phyloP scores from a whole-genome alignment of 1,284 basidiomycete species.

The Ganoderma lucidum region DNA sequence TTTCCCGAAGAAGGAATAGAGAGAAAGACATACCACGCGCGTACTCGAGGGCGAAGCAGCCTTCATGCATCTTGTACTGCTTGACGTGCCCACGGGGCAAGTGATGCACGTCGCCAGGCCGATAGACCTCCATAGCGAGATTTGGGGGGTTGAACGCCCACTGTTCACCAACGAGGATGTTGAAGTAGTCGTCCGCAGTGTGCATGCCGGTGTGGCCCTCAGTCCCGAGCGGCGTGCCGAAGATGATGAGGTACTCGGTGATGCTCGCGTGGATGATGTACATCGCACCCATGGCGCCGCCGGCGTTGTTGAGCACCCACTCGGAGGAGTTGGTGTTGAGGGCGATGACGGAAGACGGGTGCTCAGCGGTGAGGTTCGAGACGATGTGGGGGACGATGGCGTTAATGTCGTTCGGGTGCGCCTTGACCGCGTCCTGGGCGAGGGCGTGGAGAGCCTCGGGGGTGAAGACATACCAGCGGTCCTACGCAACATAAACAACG shows the following conservation, averaged over 20 bases:
- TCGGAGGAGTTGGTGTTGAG: slow-evolving; percentile 76
- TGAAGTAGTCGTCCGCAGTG: slow-evolving; percentile 97
- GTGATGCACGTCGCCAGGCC: slow-evolving; percentile 85
- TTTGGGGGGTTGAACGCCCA: slow-evolving; percentile 89
- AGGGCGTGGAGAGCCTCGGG: slow-evolving; percentile 74
- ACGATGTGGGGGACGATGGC: slow-evolving; percentile 84
- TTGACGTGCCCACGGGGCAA: slow-evolving; percentile 86
- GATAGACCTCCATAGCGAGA: slow-evolving; percentile 86
- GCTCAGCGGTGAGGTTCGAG: slow-evolving; percentile 73
- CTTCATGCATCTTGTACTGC: slow-evolving; percentile 98
- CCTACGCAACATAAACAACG: slow-evolving; percentile 37
- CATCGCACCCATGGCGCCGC: slow-evolving; percentile 99
- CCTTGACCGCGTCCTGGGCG: slow-evolving; percentile 54
- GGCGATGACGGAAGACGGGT: slow-evolving; percentile 62
- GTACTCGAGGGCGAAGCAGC: slow-evolving; percentile 95
- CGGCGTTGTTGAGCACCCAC: slow-evolving; percentile 98
- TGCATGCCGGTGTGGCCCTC: slow-evolving; percentile 96
- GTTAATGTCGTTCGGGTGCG: slow-evolving; percentile 52
- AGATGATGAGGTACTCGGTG: slow-evolving; percentile 95
- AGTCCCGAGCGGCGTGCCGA: slow-evolving; percentile 95
- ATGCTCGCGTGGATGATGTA: slow-evolving; percentile 95
- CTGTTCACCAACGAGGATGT: slow-evolving; percentile 93
- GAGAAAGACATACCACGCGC: slow-evolving; percentile 67
- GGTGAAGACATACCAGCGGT: slow-evolving; percentile 78
- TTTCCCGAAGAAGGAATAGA: slow-evolving; percentile 8